phyloP scores from a whole-genome alignment of 371 early-diverging fungal genomes.

The Lichtheimia ramosa region DNA sequence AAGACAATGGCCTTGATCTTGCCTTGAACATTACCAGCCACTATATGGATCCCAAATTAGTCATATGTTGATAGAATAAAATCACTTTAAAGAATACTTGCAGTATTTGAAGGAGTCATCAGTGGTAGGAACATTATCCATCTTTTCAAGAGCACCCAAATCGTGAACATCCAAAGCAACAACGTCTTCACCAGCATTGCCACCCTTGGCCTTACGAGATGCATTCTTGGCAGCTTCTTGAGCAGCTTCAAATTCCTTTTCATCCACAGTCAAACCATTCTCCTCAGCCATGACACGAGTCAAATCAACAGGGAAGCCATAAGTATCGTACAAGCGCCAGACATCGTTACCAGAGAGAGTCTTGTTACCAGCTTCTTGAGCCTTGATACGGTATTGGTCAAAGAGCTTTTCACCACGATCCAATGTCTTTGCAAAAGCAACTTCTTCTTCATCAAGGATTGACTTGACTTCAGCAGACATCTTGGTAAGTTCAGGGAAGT shows the following conservation, averaged over 20 bases:
- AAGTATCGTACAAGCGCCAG: slow-evolving; percentile 99
- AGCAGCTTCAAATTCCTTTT: slow-evolving; percentile 80
- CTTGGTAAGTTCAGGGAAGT: slow-evolving; percentile 84
- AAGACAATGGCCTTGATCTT: slow-evolving; percentile 74
- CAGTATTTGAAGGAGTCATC: slow-evolving; percentile 91
- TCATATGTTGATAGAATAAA: neutral
- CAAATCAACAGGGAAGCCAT: slow-evolving; percentile 99
- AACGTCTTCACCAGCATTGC: slow-evolving; percentile 51
- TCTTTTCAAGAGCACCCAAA: slow-evolving; percentile 82
- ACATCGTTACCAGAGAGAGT: slow-evolving; percentile 90
- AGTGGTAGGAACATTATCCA: slow-evolving; percentile 75
- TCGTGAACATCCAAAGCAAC: slow-evolving; percentile 93
- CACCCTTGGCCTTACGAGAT: slow-evolving; percentile 72
- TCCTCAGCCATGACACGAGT: slow-evolving; percentile 99
- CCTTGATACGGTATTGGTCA: slow-evolving; percentile 77
- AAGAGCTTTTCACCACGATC: slow-evolving; percentile 98
- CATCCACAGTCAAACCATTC: slow-evolving; percentile 86
- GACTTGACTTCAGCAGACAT: slow-evolving; percentile 84
- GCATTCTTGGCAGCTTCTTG: slow-evolving; percentile 85
- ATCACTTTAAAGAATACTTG: slow-evolving; percentile 9
- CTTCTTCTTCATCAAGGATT: slow-evolving; percentile 96
- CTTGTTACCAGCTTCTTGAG: slow-evolving; percentile 57
- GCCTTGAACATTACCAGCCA: slow-evolving; percentile 65
- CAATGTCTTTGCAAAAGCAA: slow-evolving; percentile 95
- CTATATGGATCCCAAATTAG: slow-evolving; percentile 15